Conservation (phyloP, 2,329 filamentous ascomycete species). For the Trichoderma endophyticum region DNA sequence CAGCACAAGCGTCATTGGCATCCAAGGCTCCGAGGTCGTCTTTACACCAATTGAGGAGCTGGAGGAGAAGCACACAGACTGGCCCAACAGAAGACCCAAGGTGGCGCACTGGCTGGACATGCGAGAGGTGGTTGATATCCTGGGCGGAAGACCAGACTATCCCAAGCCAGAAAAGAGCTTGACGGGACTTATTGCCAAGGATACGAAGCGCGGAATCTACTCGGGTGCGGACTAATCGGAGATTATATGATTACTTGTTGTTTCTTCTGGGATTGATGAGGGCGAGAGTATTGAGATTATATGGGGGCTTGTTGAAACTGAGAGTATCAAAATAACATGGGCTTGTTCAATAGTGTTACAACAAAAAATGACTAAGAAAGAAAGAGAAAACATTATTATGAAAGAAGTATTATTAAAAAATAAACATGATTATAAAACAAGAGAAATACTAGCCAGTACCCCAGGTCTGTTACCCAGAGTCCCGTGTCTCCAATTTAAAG, state of each 20-base stretch:
- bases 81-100: slow-evolving; percentile 82
- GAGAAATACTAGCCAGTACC: background rate
- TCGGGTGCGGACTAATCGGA: background rate
- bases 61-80: slow-evolving; percentile 85
- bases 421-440: background rate
- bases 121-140: slow-evolving; percentile 77
- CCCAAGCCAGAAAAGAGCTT: slow-evolving; percentile 48
- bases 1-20: slow-evolving; percentile 81
- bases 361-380: background rate
- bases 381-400: background rate
- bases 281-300: background rate
- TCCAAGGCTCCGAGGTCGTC: slow-evolving; percentile 85
- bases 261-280: background rate
- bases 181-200: slow-evolving; percentile 55
- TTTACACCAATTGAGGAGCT: slow-evolving; percentile 78
- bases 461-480: background rate
- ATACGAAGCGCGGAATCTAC: slow-evolving; percentile 53
- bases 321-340: background rate
- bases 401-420: background rate
- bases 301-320: background rate
- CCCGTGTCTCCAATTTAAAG: background rate
- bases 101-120: slow-evolving; percentile 80
- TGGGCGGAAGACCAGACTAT: slow-evolving; percentile 68
- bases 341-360: background rate
- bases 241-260: background rate